These are phyloP conservation scores for Sporothrix dimorphospora DNA, from an alignment of 2,329 filamentous ascomycete species.

Conservation along the genomic window DNA sequence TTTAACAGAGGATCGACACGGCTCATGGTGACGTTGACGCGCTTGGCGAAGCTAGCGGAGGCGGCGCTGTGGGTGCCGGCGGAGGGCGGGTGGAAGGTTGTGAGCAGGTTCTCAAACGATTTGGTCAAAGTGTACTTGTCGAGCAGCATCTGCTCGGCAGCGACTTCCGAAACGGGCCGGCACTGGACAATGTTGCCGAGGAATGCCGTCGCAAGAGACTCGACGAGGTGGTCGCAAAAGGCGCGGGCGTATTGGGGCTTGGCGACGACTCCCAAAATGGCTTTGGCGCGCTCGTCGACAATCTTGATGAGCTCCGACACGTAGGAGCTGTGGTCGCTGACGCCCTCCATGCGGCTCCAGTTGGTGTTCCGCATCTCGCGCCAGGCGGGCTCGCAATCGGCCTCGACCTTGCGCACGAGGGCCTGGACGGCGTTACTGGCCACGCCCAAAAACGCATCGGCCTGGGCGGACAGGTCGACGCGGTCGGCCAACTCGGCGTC, in stretches of 20 bases:
- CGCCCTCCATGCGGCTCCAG: constrained; percentile 91
- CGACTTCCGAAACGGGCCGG: constrained; percentile 87
- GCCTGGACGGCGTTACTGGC: constrained; percentile 84
- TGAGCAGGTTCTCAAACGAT: constrained; percentile 71
- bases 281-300: constrained; percentile 70
- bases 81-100: constrained; percentile 56
- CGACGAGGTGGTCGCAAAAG: constrained; percentile 95
- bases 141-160: constrained; percentile 95
- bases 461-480: constrained; percentile 89
- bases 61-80: constrained; percentile 41
- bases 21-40: constrained; percentile 80
- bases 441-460: constrained; percentile 93
- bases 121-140: constrained; percentile 92
- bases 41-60: constrained; percentile 73
- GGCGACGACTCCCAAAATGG: constrained; percentile 75
- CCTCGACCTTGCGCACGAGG: constrained; percentile 81
- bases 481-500: constrained; percentile 74
- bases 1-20: constrained; percentile 93
- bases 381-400: constrained; percentile 84
- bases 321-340: constrained; percentile 92
- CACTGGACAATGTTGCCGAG: constrained; percentile 85
- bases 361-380: constrained; percentile 96
- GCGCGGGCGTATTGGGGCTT: constrained; percentile 94
- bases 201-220: constrained; percentile 78
- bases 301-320: constrained; percentile 78